phyloP scores from a whole-genome alignment of 192 early-diverging fungal species.

The Diversispora epigaea region DNA sequence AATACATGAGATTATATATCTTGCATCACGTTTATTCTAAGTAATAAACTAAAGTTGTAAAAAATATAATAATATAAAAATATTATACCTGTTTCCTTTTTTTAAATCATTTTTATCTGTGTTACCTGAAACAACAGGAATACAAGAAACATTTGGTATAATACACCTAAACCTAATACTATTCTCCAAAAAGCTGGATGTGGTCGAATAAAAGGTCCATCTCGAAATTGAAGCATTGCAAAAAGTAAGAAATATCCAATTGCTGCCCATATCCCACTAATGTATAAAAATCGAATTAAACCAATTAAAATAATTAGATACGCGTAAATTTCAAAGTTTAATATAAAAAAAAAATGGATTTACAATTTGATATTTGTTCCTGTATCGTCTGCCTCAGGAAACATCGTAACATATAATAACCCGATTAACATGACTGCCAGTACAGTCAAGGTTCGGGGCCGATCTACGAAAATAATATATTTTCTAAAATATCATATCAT shows the following conservation, averaged over 20 bases:
- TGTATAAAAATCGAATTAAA: not conserved
- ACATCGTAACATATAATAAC: slow-evolving; percentile 57
- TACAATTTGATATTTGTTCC: slow-evolving; percentile 53
- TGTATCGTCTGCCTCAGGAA: slow-evolving; percentile 52
- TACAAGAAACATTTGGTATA: slow-evolving; percentile 88
- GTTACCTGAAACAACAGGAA: slow-evolving; percentile 87
- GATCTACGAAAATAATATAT: slow-evolving; percentile 49
- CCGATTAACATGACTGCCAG: slow-evolving; percentile 47
- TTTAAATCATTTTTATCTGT: not conserved
- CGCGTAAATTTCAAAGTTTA: not conserved
- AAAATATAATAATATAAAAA: too few species aligned
- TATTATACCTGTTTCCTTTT: too few species aligned
- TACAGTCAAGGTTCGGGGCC: slow-evolving; percentile 57
- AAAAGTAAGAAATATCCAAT: slow-evolving; percentile 70
- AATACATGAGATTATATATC: slow-evolving; percentile 74
- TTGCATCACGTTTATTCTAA: slow-evolving; percentile 84
- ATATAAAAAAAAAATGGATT: slow-evolving; percentile 4
- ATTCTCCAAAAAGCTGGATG: slow-evolving; percentile 92
- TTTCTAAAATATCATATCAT: not conserved
- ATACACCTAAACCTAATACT: slow-evolving; percentile 78
- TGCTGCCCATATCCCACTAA: slow-evolving; percentile 49
- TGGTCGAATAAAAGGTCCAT: slow-evolving; percentile 92
- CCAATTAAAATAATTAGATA: not conserved
- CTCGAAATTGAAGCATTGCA: slow-evolving; percentile 86
- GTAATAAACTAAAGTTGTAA: too few species aligned